Evolutionary conservation across 1,284 basidiomycete genomes (phyloP).

Genomic region (Leccinum fallax): DNA sequence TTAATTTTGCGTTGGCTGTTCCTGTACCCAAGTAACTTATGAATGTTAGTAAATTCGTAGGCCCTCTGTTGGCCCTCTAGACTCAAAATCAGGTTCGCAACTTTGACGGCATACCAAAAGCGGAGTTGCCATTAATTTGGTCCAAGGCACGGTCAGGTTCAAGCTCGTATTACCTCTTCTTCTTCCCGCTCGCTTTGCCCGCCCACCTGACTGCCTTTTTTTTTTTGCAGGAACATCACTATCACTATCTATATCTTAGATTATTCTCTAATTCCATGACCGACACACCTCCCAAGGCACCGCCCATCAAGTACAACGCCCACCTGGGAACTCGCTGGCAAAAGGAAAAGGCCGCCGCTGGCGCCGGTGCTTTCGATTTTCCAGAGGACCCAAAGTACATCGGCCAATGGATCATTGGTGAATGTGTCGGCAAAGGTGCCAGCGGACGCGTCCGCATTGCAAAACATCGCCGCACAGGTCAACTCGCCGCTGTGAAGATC

Average conservation of each 20-base stretch:
- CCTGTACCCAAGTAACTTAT: too few species aligned
- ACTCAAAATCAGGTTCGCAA: too few species aligned
- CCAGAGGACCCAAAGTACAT: constrained; percentile 74
- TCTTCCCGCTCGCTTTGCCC: constrained; percentile 7
- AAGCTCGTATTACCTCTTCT: background rate
- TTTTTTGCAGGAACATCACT: constrained; percentile 20
- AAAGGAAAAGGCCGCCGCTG: constrained; percentile 79
- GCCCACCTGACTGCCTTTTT: background rate
- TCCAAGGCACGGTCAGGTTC: background rate
- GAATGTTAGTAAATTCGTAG: too few species aligned
- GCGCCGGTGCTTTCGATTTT: constrained; percentile 66
- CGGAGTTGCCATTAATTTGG: too few species aligned
- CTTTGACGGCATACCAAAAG: too few species aligned
- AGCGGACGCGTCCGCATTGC: constrained; percentile 96
- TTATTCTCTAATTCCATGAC: constrained; percentile 25
- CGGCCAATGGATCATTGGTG: constrained; percentile 86
- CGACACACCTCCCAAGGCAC: constrained; percentile 64
- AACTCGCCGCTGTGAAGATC: constrained; percentile 98
- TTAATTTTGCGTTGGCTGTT: too few species aligned
- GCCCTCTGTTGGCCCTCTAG: too few species aligned
- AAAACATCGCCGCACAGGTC: constrained; percentile 84
- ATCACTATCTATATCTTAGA: constrained; percentile 2
- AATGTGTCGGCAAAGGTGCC: constrained; percentile 94
- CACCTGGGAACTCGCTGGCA: constrained; percentile 79
- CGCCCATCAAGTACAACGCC: constrained; percentile 66